Evolutionary conservation across 1,139 yeast genomes (phyloP), one percentile per base, ranked within the genome.

Genomic region (Debaryomyces sp.): DNA sequence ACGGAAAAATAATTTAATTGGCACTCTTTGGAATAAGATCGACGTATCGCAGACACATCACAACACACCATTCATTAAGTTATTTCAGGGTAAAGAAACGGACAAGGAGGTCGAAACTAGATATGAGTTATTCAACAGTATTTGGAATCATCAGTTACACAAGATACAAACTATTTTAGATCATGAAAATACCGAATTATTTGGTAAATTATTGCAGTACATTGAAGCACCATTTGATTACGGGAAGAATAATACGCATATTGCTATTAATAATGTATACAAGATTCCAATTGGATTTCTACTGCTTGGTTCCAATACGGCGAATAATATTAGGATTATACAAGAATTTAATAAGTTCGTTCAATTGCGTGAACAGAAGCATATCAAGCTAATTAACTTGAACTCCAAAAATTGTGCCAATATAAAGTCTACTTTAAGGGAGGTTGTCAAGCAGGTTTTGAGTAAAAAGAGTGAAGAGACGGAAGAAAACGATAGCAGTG

Each of bases 231-330:
- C 27, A 18, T 24, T 32, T 10, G 41, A 3, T 50, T 18, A 22
- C 9, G 40, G 40, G 8, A 18, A 42, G 17, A 22, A 26, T 10
- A 60, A 2, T 24, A 47, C n/a, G 43, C 52, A 24, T 23, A 38
- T 8, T n/a, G 34, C 15, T 18, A 38, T 29, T 18, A 30, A 22
- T 4, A 33, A 13, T 18, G 41, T 18, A 10, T 52, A 52, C 12
- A 70, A 70, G 49, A 54, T 80, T 7, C 68, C 69, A 2, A 68
- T 79, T 2, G 82, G 78, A 1, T 67, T 81, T 47, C 61, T 84
- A 5, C 75, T 75, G 50, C 68, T 84, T 46, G 81, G 85, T 13
- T 73, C 87, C 13, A 82, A 82, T 57, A 75, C 78, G 7, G 80
- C 87, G n/a, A 80, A 82, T 50, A 83, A 82, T 56, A 62, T 73